Evolutionary conservation across 768 basidiomycete genomes (phyloP), one percentile per base, ranked within the genome.

Genomic region (Naganishia vaughanmartiniae): DNA sequence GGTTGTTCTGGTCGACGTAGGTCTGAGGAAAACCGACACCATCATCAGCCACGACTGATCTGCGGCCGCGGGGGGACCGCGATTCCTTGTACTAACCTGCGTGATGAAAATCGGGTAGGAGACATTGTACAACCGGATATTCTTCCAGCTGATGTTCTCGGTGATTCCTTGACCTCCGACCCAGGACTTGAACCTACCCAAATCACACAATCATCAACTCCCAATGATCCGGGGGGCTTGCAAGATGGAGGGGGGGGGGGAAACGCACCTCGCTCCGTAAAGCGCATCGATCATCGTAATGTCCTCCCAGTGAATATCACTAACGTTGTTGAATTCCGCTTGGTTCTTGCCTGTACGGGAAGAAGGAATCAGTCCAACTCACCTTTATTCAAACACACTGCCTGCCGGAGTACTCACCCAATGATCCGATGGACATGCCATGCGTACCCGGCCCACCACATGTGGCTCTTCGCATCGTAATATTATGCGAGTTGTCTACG

Each of bases 261-360:
- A 5, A 12, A 63, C 60, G 36, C 30, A 63, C 60, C 84, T 69
- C 21, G 84, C 83, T 1, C 84, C 84, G 72, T 85, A 85, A 2
- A 85, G 83, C 11, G 84, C 84, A 26, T 83, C 83, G 26, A 84
- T 82, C 82, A 85, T 84, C 10, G 83, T 84, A 82, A 84, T 84
- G 68, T 85, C 84, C 72, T 84, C 83, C 77, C 85, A 84, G n/a
- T 83, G 70, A 26, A 85, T 81, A 73, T 85, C 82, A 67, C 82
- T 75, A 24, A 86, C 85, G 10, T 82, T 83, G 42, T 74, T 71
- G 57, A 83, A 82, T 31, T 79, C 74, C 1, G 81, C 81, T 30
- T 84, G 83, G 51, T 78, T 75, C 21, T 81, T 63, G 36, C 60
- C 60, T 63, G 26, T 19, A 45, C 14, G 2, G 39, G 14, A 42